Percentiles rank a stretch among this genome's conserved stretches.
Conservation (phyloP, 78 protist species). For the Dictyostelium firmibasis region DNA sequence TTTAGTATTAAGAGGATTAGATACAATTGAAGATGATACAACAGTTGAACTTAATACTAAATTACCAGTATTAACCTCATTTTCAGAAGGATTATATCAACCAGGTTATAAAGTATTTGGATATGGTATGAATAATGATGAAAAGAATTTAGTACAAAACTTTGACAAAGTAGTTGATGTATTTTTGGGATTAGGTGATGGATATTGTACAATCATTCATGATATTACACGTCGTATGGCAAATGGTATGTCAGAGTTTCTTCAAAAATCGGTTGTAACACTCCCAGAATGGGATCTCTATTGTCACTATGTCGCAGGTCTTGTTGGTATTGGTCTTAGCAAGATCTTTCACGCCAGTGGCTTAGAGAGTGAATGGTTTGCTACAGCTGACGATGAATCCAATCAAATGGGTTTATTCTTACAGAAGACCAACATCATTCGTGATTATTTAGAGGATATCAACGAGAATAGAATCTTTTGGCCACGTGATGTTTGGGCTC, state of each 20-base stretch:
- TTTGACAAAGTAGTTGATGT: slow-evolving; percentile 79
- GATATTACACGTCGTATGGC: slow-evolving; percentile 94
- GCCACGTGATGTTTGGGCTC: slow-evolving; percentile 92
- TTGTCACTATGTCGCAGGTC: slow-evolving; percentile 98
- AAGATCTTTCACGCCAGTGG: slow-evolving; percentile 87
- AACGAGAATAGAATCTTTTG: slow-evolving; percentile 92
- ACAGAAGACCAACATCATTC: slow-evolving; percentile 96
- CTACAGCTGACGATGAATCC: slow-evolving; percentile 63
- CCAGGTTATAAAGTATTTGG: slow-evolving; percentile 66
- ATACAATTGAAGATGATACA: slow-evolving; percentile 97
- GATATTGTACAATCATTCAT: slow-evolving; percentile 86
- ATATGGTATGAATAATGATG: slow-evolving; percentile 84
- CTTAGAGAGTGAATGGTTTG: slow-evolving; percentile 84
- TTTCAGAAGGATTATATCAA: slow-evolving; percentile 54
- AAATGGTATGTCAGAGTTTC: slow-evolving; percentile 91
- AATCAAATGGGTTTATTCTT: slow-evolving; percentile 96
- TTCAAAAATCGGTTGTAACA: slow-evolving; percentile 70
- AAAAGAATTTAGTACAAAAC: slow-evolving; percentile 80
- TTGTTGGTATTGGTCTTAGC: slow-evolving; percentile 96
- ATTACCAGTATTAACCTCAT: slow-evolving; percentile 49
- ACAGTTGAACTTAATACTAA: slow-evolving; percentile 64
- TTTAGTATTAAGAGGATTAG: slow-evolving; percentile 96
- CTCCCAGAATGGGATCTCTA: slow-evolving; percentile 89
- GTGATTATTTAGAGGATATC: slow-evolving; percentile 96
- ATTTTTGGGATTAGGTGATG: slow-evolving; percentile 35